Evolutionary conservation across 23 red algal genomes (phyloP).

Genomic region (Gracilaria caudata): DNA sequence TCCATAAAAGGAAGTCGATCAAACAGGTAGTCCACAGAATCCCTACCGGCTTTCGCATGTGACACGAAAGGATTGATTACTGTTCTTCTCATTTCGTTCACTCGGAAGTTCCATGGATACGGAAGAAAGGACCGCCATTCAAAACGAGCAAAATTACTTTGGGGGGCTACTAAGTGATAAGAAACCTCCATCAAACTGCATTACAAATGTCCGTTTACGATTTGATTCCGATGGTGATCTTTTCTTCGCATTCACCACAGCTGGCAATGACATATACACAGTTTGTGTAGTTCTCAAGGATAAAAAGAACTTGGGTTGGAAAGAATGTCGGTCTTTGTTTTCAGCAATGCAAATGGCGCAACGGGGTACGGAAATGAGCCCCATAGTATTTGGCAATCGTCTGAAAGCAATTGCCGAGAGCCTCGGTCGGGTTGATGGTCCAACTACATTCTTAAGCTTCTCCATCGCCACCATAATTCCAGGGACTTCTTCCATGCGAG

Average conservation of each 20-base stretch:
- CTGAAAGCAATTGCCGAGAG: not conserved
- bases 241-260: conserved; percentile 11
- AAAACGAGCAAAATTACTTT: not conserved
- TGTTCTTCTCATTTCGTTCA: not conserved
- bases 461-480: conserved; percentile 18
- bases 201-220: not conserved
- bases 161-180: not conserved
- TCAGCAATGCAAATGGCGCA: conserved; percentile 9
- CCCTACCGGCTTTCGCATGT: no score
- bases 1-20: no score
- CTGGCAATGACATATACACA: conserved; percentile 1
- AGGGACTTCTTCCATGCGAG: not conserved
- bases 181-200: not conserved
- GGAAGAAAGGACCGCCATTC: not conserved
- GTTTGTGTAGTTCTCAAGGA: conserved; percentile 42
- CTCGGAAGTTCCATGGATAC: not conserved
- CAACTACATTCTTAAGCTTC: not conserved
- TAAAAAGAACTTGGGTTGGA: conserved; percentile 14
- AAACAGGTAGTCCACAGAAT: no score
- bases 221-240: conserved; percentile 27
- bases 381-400: not conserved
- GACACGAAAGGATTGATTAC: not conserved
- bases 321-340: conserved; percentile 33
- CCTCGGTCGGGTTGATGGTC: conserved; percentile 25
- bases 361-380: conserved; percentile 12